These are phyloP conservation scores for Hortiboletus rubellus DNA, from an alignment of 1,284 basidiomycete genomes.

Conservation along the genomic window DNA sequence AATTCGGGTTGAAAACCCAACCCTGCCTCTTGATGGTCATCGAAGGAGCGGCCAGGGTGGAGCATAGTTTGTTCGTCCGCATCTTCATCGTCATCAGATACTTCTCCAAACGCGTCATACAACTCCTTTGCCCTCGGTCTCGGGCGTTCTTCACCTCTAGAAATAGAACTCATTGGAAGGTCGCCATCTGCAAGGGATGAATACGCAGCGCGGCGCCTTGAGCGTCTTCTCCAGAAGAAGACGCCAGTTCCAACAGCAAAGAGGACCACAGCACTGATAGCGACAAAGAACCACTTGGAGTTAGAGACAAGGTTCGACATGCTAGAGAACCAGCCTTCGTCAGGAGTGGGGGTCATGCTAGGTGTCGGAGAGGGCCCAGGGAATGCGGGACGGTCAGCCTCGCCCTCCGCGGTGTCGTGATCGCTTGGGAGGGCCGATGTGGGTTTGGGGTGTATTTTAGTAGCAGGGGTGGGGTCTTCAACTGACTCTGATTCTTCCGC, in stretches of 20 bases:
- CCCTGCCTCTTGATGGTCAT: constrained; percentile 24
- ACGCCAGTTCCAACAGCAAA: constrained; percentile 68
- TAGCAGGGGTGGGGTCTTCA: constrained; percentile 43
- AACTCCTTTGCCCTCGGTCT: constrained; percentile 73
- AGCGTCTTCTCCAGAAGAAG: constrained; percentile 70
- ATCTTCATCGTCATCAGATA: constrained; percentile 73
- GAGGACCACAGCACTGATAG: constrained; percentile 65
- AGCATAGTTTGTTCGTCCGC: constrained; percentile 67
- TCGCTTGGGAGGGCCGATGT: constrained; percentile 87
- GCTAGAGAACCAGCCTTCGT: constrained; percentile 86
- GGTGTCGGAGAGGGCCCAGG: constrained; percentile 43
- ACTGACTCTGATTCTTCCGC: constrained; percentile 36
- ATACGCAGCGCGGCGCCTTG: constrained; percentile 57
- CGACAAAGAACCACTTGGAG: constrained; percentile 86
- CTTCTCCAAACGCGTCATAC: constrained; percentile 90
- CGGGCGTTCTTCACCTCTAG: constrained; percentile 35
- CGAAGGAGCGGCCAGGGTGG: constrained; percentile 29
- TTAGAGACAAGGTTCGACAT: constrained; percentile 75
- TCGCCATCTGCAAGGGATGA: constrained; percentile 72
- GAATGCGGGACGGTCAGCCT: constrained; percentile 68
- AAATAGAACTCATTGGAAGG: constrained; percentile 68
- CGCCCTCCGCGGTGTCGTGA: constrained; percentile 71
- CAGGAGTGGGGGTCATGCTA: constrained; percentile 56
- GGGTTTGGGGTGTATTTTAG: constrained; percentile 77
- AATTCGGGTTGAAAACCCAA: constrained; percentile 62